phyloP scores from a whole-genome alignment of 169 alveolate genomes.

The Toxoplasma gondii region DNA sequence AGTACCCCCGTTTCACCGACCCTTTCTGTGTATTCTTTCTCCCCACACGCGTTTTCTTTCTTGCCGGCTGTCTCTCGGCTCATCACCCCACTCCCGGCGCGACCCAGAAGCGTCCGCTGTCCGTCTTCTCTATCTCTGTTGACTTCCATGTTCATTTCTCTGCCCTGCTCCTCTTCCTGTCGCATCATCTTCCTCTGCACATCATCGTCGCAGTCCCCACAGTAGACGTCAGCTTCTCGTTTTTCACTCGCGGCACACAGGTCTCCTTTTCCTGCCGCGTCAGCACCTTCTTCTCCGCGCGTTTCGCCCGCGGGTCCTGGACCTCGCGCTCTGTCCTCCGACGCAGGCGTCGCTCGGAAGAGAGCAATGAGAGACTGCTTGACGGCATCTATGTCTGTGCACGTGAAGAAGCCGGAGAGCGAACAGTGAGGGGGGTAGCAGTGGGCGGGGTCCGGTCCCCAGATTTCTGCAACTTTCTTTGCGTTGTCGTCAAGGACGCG shows the following conservation, averaged over 20 bases:
- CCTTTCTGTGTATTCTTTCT: not conserved
- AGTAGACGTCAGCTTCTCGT: not conserved
- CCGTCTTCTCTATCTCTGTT: not conserved
- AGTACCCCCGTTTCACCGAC: not conserved
- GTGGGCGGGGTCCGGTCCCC: constrained; percentile 40
- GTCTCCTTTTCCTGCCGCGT: not conserved
- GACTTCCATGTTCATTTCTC: not conserved
- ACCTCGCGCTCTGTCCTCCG: not conserved
- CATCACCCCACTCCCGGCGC: not conserved
- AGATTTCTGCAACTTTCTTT: not conserved
- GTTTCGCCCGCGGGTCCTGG: not conserved
- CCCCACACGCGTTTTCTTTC: not conserved
- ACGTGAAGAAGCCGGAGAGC: constrained; percentile 38
- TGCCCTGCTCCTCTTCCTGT: not conserved
- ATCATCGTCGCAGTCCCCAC: not conserved
- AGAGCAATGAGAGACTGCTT: not conserved
- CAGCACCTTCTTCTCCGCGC: constrained; percentile 1
- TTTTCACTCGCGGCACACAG: not conserved
- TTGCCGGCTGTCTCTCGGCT: not conserved
- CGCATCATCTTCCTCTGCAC: not conserved
- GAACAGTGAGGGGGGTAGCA: constrained; percentile 39
- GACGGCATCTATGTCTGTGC: not conserved
- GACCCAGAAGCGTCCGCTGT: not conserved
- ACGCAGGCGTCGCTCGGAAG: not conserved
- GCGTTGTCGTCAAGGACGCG: not conserved